Base-by-base conservation (phyloP, 1,284 basidiomycete species). In the Malassezia cuniculi region DNA sequence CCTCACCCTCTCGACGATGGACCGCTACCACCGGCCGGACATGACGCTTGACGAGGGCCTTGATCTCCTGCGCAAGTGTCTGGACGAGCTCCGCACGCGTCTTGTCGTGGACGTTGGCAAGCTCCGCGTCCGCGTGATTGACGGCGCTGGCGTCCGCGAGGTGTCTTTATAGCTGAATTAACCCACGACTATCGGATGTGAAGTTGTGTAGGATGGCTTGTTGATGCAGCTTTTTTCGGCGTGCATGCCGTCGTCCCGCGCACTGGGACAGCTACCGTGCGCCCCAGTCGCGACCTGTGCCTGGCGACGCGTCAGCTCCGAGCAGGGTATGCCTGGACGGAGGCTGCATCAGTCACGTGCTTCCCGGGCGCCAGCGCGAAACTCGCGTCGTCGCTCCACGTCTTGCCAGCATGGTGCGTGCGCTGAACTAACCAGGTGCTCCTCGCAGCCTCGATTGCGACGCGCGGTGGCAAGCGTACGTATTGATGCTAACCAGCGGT, bases 381-480 rank as follows among this genome's bases (percentile, higher is more conserved):
- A 17, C 18, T 14, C 16, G 28, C 24, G n/a, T n/a, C n/a, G n/a
- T n/a, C n/a, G n/a, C n/a, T 11, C 7, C 22, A 24, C 22, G 22
- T 24, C 22, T 24, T 24, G 22, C 22, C 22, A 24, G 22, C 22
- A 24, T 24, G 22, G 22, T 24, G 22, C 22, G 22, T 24, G 22
- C 22, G 22, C 22, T 43, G n/a, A 43, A 26, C 6, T 4, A 6
- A 18, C 6, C 36, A 86, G 85, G 85, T 87, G 56, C 83, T 90
- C 50, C 75, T 90, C 54, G 85, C 85, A 55, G 83, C 85, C 33
- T 86, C 85, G 51, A 85, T 90, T 77, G 85, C 84, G 64, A 87
- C 85, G 39, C 87, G 87, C 70, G 82, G 78, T 62, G 85, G 85
- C 24, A 87, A 87, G 75, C 80, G 85, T 84, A 56, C 56, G 75